phyloP scores from a whole-genome alignment of 2,329 filamentous ascomycete genomes.

The Trichoderma pleuroti region DNA sequence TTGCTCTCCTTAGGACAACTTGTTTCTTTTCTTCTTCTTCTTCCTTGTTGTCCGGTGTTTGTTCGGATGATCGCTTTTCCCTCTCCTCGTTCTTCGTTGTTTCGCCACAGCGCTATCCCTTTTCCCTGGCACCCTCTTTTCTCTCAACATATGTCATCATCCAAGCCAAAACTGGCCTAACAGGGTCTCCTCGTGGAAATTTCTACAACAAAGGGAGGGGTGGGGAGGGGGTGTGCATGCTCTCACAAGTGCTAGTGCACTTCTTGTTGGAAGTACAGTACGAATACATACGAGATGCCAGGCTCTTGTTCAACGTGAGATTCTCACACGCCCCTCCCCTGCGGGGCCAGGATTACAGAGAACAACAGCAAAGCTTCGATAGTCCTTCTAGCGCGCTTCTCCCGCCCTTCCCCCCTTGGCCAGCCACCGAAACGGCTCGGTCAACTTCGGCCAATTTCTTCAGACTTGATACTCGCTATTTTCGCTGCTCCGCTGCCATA shows the following conservation, averaged over 20 bases:
- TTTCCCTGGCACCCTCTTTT: background rate
- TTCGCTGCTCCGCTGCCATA: conserved; percentile 1
- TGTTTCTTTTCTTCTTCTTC: background rate
- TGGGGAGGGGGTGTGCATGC: background rate
- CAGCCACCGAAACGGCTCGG: conserved; percentile 15
- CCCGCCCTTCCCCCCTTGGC: conserved; percentile 8
- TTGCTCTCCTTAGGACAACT: background rate
- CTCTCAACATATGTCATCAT: background rate
- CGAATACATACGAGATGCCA: background rate
- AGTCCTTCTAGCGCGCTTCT: conserved; percentile 21
- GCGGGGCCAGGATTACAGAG: background rate
- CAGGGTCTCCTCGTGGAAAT: conserved; percentile 18
- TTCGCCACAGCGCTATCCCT: background rate
- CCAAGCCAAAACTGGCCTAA: conserved; percentile 6
- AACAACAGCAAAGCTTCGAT: conserved; percentile 14
- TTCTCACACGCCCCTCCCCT: conserved; percentile 3
- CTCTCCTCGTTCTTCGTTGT: background rate
- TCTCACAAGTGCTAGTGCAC: background rate
- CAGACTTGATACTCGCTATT: conserved; percentile 14
- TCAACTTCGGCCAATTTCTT: conserved; percentile 17
- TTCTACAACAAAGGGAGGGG: conserved; percentile 4
- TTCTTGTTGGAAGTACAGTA: background rate
- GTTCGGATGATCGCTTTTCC: background rate
- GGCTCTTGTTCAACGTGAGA: background rate
- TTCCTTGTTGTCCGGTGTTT: background rate